phyloP scores from a whole-genome alignment of 2,329 filamentous ascomycete genomes.

The Dactylonectria macrodidyma region DNA sequence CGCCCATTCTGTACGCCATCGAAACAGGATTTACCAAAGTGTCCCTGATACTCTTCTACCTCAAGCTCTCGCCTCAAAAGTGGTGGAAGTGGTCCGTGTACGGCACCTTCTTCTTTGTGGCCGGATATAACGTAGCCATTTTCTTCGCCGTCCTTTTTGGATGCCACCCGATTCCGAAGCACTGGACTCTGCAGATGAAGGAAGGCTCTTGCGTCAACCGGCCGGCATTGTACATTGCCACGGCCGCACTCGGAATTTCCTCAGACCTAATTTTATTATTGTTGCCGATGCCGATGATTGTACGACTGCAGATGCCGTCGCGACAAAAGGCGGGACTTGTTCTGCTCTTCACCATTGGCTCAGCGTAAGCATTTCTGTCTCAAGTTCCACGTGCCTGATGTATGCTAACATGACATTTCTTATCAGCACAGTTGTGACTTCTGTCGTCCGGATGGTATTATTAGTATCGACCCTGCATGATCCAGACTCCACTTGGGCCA shows the following conservation, averaged over 20 bases:
- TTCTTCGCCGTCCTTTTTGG: slow-evolving; percentile 56
- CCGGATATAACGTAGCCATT: slow-evolving; percentile 51
- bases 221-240: slow-evolving; percentile 44
- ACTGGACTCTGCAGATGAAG: slow-evolving; percentile 49
- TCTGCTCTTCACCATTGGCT: slow-evolving; percentile 63
- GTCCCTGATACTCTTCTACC: slow-evolving; percentile 57
- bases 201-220: slow-evolving; percentile 59
- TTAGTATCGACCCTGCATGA: slow-evolving; percentile 46
- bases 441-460: slow-evolving; percentile 51
- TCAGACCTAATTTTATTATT: slow-evolving; percentile 63
- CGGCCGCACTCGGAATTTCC: slow-evolving; percentile 62
- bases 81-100: slow-evolving; percentile 53
- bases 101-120: slow-evolving; percentile 48
- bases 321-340: slow-evolving; percentile 62
- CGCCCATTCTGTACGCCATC: slow-evolving; percentile 42
- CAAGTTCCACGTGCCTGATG: too few species aligned
- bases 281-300: slow-evolving; percentile 62
- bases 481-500: slow-evolving; percentile 51
- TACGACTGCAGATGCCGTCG: slow-evolving; percentile 60
- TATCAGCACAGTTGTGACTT: slow-evolving; percentile 54
- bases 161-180: slow-evolving; percentile 52
- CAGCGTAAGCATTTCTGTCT: slow-evolving; percentile 40
- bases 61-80: slow-evolving; percentile 52
- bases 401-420: slow-evolving; percentile 17
- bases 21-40: slow-evolving; percentile 54